These are phyloP conservation scores for Cercophora sp. DNA, from an alignment of 495 filamentous ascomycete species.

Conservation along the genomic window DNA sequence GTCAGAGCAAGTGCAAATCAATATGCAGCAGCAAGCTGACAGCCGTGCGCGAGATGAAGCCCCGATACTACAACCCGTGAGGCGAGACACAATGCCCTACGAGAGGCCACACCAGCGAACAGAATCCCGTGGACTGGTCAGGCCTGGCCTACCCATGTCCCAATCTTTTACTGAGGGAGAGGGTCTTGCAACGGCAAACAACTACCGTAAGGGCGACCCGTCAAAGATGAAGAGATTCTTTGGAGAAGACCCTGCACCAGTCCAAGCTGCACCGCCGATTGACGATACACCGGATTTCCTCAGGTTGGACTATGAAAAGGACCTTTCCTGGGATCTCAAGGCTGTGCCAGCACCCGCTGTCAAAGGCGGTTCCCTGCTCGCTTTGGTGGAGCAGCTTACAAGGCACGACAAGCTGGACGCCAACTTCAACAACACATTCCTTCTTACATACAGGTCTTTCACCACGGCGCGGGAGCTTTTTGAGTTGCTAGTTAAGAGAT, in stretches of 20 bases:
- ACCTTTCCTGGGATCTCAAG: constrained; percentile 86
- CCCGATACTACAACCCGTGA: constrained; percentile 33
- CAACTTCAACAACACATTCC: constrained; percentile 96
- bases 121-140: constrained; percentile 39
- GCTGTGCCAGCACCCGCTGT: constrained; percentile 62
- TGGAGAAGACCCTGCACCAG: constrained; percentile 69
- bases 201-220: constrained; percentile 62
- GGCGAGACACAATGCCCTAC: constrained; percentile 45
- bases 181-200: constrained; percentile 42
- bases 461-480: constrained; percentile 87
- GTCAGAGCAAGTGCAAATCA: constrained; percentile 65
- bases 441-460: constrained; percentile 94
- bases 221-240: constrained; percentile 87
- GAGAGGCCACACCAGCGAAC: constrained; percentile 45
- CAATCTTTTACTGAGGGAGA: constrained; percentile 66
- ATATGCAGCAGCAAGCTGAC: constrained; percentile 41
- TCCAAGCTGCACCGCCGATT: constrained; percentile 37
- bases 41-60: constrained; percentile 36
- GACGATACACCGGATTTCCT: constrained; percentile 83
- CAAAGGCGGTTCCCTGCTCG: constrained; percentile 83
- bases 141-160: constrained; percentile 43
- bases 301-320: constrained; percentile 82
- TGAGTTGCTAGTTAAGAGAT: constrained; percentile 84
- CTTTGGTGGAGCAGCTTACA: constrained; percentile 92
- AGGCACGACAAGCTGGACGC: constrained; percentile 93